Base-by-base conservation (phyloP, 306 rosid genomes). In the Lablab purpureus region DNA sequence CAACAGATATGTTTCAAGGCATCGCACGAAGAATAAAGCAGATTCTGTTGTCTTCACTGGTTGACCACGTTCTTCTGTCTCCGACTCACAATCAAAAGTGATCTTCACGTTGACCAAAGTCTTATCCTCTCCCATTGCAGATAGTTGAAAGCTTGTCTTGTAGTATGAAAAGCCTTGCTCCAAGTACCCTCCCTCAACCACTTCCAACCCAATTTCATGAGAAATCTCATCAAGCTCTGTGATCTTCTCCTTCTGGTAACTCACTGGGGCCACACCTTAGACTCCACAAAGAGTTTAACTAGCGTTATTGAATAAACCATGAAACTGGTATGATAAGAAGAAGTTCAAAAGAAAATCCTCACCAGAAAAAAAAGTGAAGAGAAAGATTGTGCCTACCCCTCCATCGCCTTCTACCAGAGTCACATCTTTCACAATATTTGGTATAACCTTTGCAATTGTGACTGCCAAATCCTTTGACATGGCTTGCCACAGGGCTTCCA, bases 331-430 rank as follows among this genome's bases (percentile, higher is more conserved):
- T 58, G 34, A 58, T 58, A 6, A 11, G 0, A 59, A 12, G 2
- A 8, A 7, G 1, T 2, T 15, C 21, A 34, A 66, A 52, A 37
- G 65, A 51, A 3, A 27, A 43, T 27, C 41, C 85, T 82, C n/a
- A 88, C 90, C 83, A 8, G 84, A 40, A 71, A 28, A 23, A 28
- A 91, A 83, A 43, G 63, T 81, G 73, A 91, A 89, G 78, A 71
- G 83, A 21, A 89, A 73, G 77, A 88, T 65, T 12, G 92, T 79
- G 67, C 90, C 91, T 37, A 78, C 0, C 40, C 90, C 89, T 50
- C 91, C 94, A 79, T 85, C 85, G 2, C 97, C 97, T 79, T 91
- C 87, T 1, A 87, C 27, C 28, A 89, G 13, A 56, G 85, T 79
- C 64, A 73, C 82, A 4, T 77, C 81, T 34, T 87, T 83, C 27